Base-by-base conservation (phyloP, 352 stramenopile genomes). In the Elongisporangium undulatum region DNA sequence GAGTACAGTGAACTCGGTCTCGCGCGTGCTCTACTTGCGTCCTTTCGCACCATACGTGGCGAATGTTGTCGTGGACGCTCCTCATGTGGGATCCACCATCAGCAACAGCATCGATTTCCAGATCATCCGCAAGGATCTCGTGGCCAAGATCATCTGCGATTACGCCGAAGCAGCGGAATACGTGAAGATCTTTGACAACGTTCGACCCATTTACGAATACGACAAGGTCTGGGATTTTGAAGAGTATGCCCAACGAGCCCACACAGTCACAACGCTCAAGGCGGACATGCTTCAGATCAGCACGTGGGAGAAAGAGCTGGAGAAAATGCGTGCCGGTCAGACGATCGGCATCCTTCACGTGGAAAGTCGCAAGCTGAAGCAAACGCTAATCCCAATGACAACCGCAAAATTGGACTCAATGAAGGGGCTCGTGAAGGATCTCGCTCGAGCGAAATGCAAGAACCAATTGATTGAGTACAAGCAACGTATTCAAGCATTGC, bases 271-370 rank as follows among this genome's bases (percentile, higher is more conserved):
- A 12, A 93, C 87, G 7, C 72, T 97, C 15, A 92, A 95, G 58
- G 77, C 72, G 0, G 91, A 98, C 49, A 96, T 98, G 87, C 63
- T 96, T 29, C 79, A 92, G 53, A 96, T 98, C 24, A 86, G 77
- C 22, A 88, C 75, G 23, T 98, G 94, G 94, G 81, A 96, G 52
- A 97, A 97, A 62, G 92, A 98, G 64, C 80, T 98, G 16, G 90
- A 98, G 58, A 97, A 97, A 54, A 97, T 98, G 90, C 77, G 89
- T 21, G 87, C 84, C 1, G 88, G 91, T 3, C 88, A 97, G 56
- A 93, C 88, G 2, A 96, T 96, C 51, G 95, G 95, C 1, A 97
- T 96, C 26, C 63, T 98, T 7, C 83, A 96, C 58, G 91, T 98
- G 5, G 95, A 98, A 62, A 96, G 82, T 50, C 75, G 92, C 7